phyloP scores from a whole-genome alignment of 164 flowering plant genomes.

The Aristolochia fimbriata region DNA sequence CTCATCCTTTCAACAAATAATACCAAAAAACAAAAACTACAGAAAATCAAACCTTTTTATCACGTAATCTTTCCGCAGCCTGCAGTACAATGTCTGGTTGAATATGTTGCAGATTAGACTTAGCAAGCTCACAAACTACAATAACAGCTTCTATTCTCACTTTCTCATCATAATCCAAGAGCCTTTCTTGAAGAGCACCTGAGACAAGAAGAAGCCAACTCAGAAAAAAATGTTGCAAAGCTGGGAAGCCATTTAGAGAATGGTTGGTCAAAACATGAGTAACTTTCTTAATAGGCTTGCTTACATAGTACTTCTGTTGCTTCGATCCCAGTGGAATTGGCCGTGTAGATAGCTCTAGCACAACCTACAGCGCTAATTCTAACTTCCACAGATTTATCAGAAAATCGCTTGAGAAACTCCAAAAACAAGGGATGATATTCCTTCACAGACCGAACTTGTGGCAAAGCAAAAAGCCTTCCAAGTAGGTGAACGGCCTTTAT shows the following conservation, averaged over 20 bases:
- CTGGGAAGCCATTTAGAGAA: neutral
- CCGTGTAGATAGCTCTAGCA: slow-evolving; percentile 58
- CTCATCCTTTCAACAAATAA: neutral
- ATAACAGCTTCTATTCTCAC: slow-evolving; percentile 66
- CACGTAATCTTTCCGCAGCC: slow-evolving; percentile 74
- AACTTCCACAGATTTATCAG: slow-evolving; percentile 86
- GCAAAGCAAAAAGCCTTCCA: slow-evolving; percentile 61
- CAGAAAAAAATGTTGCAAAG: neutral
- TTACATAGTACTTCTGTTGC: slow-evolving; percentile 58
- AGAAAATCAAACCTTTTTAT: slow-evolving; percentile 64
- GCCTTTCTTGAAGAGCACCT: slow-evolving; percentile 75
- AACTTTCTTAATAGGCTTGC: slow-evolving; percentile 6
- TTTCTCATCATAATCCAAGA: slow-evolving; percentile 81
- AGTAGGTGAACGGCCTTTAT: slow-evolving; percentile 71
- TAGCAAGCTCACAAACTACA: slow-evolving; percentile 65
- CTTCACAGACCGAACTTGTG: slow-evolving; percentile 38
- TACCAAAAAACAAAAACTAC: neutral
- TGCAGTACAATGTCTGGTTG: slow-evolving; percentile 41
- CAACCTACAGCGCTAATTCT: slow-evolving; percentile 62
- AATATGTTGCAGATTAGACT: slow-evolving; percentile 31
- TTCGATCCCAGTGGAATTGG: slow-evolving; percentile 47
- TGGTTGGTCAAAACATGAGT: neutral
- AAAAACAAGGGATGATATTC: slow-evolving; percentile 53
- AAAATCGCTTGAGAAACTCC: slow-evolving; percentile 78
- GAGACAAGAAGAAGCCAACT: slow-evolving; percentile 17